phyloP scores from a whole-genome alignment of 2,329 filamentous ascomycete species.

The Thielaviopsis ethacetica region DNA sequence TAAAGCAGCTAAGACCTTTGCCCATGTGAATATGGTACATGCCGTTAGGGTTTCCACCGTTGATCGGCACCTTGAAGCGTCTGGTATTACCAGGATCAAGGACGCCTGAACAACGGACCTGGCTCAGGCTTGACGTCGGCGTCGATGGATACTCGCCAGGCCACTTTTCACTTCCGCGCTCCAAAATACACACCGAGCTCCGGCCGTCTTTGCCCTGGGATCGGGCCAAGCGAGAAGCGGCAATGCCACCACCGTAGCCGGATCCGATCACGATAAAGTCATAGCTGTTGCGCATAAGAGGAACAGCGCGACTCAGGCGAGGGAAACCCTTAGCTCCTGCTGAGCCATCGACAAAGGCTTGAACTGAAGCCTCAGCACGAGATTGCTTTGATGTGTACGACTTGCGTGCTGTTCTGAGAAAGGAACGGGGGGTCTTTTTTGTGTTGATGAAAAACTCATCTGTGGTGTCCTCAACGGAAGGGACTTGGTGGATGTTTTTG shows the following conservation, averaged over 20 bases:
- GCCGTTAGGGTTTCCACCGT: slow-evolving; percentile 37
- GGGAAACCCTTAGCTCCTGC: slow-evolving; percentile 5
- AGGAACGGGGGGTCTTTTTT: slow-evolving; percentile 2
- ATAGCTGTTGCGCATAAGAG: slow-evolving; percentile 40
- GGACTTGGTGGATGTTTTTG: background rate
- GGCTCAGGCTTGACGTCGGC: slow-evolving; percentile 27
- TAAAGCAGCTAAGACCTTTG: slow-evolving; percentile 45
- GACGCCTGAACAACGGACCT: slow-evolving; percentile 41
- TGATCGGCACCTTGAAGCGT: slow-evolving; percentile 23
- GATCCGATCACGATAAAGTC: slow-evolving; percentile 53
- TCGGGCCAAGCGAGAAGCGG: slow-evolving; percentile 47
- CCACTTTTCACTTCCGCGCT: slow-evolving; percentile 48
- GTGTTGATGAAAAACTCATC: slow-evolving; percentile 5
- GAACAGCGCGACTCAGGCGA: slow-evolving; percentile 38
- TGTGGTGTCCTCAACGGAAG: slow-evolving; percentile 3
- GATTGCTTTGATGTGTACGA: slow-evolving; percentile 9
- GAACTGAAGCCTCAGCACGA: slow-evolving; percentile 8
- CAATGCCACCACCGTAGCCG: slow-evolving; percentile 51
- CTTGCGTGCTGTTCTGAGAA: slow-evolving; percentile 5
- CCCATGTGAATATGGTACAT: slow-evolving; percentile 49
- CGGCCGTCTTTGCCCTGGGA: slow-evolving; percentile 17
- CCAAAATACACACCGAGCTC: slow-evolving; percentile 46
- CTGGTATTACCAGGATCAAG: slow-evolving; percentile 26
- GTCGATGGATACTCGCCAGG: slow-evolving; percentile 46
- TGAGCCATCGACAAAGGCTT: slow-evolving; percentile 7